Conservation (phyloP, 1,284 basidiomycete genomes). For the Entoloma clypeatum region DNA sequence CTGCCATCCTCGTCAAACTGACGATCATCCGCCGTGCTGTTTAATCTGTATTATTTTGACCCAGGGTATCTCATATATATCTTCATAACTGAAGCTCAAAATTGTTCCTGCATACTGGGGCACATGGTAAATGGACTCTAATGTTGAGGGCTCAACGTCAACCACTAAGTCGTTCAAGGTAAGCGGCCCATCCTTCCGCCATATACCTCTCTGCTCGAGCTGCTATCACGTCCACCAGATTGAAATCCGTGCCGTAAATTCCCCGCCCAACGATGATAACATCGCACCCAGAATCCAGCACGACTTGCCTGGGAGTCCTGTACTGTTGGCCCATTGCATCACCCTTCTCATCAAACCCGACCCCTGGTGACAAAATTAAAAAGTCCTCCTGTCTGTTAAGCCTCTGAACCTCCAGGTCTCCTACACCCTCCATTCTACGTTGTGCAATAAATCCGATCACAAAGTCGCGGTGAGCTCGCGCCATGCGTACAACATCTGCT, state of each 20-base stretch:
- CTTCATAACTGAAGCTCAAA: too few relatives aligned
- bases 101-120: too few relatives aligned
- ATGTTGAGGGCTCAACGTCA: too few relatives aligned
- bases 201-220: conserved; percentile 82
- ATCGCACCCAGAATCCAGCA: conserved; percentile 87
- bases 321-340: conserved; percentile 97
- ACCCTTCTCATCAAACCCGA: conserved; percentile 79
- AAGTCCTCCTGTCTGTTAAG: conserved; percentile 62
- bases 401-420: conserved; percentile 34
- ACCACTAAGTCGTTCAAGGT: conserved; percentile 67
- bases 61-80: background rate
- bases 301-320: conserved; percentile 84
- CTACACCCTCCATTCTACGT: conserved; percentile 72
- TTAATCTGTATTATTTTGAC: background rate
- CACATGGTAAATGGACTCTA: too few relatives aligned
- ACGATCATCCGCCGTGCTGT: background rate
- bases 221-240: conserved; percentile 51
- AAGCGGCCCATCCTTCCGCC: conserved; percentile 89
- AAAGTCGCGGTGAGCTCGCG: conserved; percentile 75
- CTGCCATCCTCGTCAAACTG: conserved; percentile 7
- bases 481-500: conserved; percentile 83
- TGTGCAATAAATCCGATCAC: conserved; percentile 97
- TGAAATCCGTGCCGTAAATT: conserved; percentile 75
- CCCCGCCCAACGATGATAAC: conserved; percentile 98
- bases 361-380: conserved; percentile 90